Evolutionary conservation across 108 stramenopile genomes (phyloP).

Genomic region (Fistulifera pelliculosa): DNA sequence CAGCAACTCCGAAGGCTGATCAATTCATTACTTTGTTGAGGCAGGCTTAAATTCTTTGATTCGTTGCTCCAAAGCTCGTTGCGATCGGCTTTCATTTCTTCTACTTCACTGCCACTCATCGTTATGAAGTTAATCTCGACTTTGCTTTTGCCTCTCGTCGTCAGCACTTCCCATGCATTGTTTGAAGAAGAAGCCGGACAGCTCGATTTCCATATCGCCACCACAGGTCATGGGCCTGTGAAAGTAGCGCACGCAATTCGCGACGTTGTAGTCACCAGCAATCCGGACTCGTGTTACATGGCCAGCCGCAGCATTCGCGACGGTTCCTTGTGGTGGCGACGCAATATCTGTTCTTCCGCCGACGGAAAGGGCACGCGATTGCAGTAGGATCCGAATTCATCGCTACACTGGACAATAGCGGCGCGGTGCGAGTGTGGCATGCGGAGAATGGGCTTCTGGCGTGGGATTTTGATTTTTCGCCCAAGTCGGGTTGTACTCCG

Average conservation of each 20-base stretch:
- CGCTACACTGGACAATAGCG: constrained; percentile 31
- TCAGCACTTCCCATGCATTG: constrained; percentile 10
- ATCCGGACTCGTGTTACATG: constrained; percentile 34
- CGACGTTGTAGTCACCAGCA: constrained; percentile 21
- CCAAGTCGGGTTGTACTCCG: not conserved
- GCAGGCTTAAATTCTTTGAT: not conserved
- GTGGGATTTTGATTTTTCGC: constrained; percentile 29
- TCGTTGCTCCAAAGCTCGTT: too few relatives aligned
- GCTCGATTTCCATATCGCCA: constrained; percentile 58
- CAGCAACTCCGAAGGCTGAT: not conserved
- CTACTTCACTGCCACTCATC: too few relatives aligned
- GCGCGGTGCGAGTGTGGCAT: constrained; percentile 44
- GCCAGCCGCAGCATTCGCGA: constrained; percentile 34
- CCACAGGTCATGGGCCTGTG: constrained; percentile 60
- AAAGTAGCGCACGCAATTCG: constrained; percentile 7
- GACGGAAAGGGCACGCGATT: constrained; percentile 9
- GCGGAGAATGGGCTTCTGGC: constrained; percentile 22
- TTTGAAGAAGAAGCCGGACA: constrained; percentile 64
- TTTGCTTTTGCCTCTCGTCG: too few relatives aligned
- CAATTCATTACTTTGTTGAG: not conserved
- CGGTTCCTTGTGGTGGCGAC: constrained; percentile 54
- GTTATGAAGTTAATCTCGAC: too few relatives aligned
- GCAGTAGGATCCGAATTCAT: constrained; percentile 6
- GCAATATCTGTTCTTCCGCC: constrained; percentile 47
- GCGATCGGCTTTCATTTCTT: too few relatives aligned